Evolutionary conservation across 768 basidiomycete genomes (phyloP).

Genomic region (Leccinum arenicola): DNA sequence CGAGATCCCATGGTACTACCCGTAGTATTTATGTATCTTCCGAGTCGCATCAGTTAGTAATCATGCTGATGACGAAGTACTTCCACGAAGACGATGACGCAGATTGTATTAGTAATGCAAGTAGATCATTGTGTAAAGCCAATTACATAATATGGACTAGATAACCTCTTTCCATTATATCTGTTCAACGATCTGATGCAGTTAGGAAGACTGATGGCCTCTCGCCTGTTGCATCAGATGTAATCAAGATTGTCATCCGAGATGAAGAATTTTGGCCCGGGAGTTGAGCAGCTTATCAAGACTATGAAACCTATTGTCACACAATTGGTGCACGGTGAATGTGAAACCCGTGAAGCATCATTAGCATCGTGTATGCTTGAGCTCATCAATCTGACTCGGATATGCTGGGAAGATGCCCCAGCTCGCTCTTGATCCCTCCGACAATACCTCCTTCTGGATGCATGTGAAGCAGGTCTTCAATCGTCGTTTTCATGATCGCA

Average conservation of each 20-base stretch:
- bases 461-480: conserved; percentile 23
- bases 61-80: neutral
- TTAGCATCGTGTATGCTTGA: neutral
- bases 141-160: neutral
- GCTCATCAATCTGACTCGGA: no score
- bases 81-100: no score
- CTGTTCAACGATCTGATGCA: neutral
- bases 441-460: no score
- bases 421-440: no score
- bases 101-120: neutral
- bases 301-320: neutral
- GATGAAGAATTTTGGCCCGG: neutral
- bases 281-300: neutral
- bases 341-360: neutral
- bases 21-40: neutral
- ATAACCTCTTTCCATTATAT: neutral
- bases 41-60: neutral
- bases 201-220: neutral
- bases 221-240: neutral
- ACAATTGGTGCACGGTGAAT: neutral
- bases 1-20: neutral
- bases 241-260: neutral
- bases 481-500: conserved; percentile 27
- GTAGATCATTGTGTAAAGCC: no score
- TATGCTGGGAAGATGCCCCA: neutral